A percentile compares a stretch with the other conserved stretches of the same genome.
These are phyloP conservation scores for Cercophora scortea DNA, from an alignment of 495 filamentous ascomycete species.

Conservation along the genomic window DNA sequence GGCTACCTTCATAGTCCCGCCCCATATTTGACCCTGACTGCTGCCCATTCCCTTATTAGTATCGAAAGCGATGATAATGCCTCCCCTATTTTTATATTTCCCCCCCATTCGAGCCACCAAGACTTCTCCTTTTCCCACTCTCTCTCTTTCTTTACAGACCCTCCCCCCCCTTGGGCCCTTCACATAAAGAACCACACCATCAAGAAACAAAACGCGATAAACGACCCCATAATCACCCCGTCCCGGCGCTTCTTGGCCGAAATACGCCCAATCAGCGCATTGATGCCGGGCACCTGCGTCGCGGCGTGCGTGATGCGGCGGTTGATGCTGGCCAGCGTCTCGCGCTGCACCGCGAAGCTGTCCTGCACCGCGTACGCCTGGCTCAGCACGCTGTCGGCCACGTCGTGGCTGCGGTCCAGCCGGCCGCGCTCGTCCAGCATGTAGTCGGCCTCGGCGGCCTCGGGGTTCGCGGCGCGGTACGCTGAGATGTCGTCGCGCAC, in stretches of 20 bases:
- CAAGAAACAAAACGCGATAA: constrained; percentile 87
- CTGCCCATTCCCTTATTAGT: neutral
- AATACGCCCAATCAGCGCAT: constrained; percentile 87
- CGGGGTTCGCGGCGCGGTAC: constrained; percentile 76
- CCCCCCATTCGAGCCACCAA: neutral
- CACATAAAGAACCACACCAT: constrained; percentile 77
- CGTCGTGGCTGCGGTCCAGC: constrained; percentile 78
- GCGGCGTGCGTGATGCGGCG: constrained; percentile 81
- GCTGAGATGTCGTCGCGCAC: constrained; percentile 88
- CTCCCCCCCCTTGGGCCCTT: neutral
- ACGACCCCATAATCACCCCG: constrained; percentile 82
- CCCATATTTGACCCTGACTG: neutral
- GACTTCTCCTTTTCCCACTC: neutral
- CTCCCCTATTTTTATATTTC: neutral
- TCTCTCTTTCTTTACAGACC: no score
- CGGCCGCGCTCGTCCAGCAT: constrained; percentile 85
- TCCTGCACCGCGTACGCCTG: constrained; percentile 98
- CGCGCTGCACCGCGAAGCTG: constrained; percentile 77
- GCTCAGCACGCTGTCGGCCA: constrained; percentile 84
- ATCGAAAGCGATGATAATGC: neutral
- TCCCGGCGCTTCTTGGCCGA: constrained; percentile 92
- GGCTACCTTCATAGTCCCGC: neutral
- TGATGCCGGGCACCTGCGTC: constrained; percentile 86
- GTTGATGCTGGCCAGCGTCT: constrained; percentile 79
- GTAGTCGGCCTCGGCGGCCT: constrained; percentile 81